Percentiles rank a stretch among this genome's conserved stretches.
These are phyloP conservation scores for Boehmeria nivea DNA, from an alignment of 306 rosid species.

Conservation along the genomic window DNA sequence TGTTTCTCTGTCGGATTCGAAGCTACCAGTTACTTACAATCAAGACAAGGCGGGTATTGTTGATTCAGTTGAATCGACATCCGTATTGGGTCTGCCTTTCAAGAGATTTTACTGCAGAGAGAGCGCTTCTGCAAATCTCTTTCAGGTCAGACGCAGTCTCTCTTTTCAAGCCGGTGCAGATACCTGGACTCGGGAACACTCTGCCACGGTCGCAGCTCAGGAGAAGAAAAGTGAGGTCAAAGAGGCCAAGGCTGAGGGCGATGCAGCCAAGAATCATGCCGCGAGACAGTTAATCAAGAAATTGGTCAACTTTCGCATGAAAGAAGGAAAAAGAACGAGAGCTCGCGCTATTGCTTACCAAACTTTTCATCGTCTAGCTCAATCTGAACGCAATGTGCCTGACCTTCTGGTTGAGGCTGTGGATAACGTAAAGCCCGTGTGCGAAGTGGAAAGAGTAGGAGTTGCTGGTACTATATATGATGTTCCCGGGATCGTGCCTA, in stretches of 20 bases:
- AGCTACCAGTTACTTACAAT: neutral
- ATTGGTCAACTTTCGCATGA: neutral
- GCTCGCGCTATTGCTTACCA: neutral
- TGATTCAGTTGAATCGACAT: too few relatives aligned
- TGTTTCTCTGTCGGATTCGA: neutral
- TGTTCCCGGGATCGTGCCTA: neutral
- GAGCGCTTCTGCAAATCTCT: too few relatives aligned
- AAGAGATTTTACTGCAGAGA: too few relatives aligned
- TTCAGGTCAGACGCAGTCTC: neutral
- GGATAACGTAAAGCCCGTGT: slow-evolving; percentile 1
- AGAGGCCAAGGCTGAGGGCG: neutral
- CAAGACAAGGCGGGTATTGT: too few relatives aligned
- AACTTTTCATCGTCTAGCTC: neutral
- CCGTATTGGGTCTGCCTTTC: too few relatives aligned
- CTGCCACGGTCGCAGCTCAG: neutral
- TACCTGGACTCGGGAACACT: neutral
- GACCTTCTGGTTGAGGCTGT: neutral
- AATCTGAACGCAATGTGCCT: neutral
- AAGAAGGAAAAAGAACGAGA: neutral
- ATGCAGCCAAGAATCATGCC: neutral
- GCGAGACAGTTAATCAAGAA: neutral
- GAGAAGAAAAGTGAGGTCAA: neutral
- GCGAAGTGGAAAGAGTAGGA: neutral
- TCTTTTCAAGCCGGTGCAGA: neutral
- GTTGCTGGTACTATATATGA: neutral